These are phyloP conservation scores for Tausonia pullulans DNA, from an alignment of 1,284 basidiomycete genomes.

Conservation along the genomic window DNA sequence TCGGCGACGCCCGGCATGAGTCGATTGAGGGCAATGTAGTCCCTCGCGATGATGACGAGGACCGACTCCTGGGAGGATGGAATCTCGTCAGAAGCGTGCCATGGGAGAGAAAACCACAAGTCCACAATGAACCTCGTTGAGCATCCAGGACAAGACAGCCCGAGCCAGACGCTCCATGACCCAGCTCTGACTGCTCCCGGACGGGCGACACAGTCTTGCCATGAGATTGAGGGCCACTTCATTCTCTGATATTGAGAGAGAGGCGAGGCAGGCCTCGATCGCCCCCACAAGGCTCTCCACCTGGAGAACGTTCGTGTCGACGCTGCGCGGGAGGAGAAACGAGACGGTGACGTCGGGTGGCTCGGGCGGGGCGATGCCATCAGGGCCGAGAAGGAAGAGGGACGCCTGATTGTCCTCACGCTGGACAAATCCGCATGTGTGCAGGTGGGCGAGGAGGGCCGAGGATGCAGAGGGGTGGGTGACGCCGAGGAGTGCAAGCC, in stretches of 20 bases:
- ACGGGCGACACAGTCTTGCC: conserved; percentile 56
- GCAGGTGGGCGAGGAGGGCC: conserved; percentile 25
- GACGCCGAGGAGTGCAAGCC: too few relatives aligned
- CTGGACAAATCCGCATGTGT: conserved; percentile 46
- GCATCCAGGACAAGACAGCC: conserved; percentile 38
- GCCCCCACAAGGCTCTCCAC: conserved; percentile 59
- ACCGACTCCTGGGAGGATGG: conserved; percentile 44
- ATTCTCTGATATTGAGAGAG: conserved; percentile 58
- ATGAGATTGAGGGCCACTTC: conserved; percentile 59
- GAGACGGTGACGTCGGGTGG: conserved; percentile 18
- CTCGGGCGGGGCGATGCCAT: background rate
- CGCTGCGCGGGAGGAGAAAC: conserved; percentile 55
- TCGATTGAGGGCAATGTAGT: conserved; percentile 46
- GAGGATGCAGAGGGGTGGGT: conserved; percentile 15
- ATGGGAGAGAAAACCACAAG: background rate
- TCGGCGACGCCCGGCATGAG: conserved; percentile 17
- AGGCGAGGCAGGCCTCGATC: conserved; percentile 57
- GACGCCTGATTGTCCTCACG: conserved; percentile 35
- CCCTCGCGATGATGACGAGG: conserved; percentile 49
- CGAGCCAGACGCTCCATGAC: conserved; percentile 37
- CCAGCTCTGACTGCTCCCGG: conserved; percentile 56
- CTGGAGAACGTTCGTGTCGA: conserved; percentile 52
- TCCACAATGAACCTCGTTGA: conserved; percentile 45
- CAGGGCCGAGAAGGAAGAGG: conserved; percentile 28
- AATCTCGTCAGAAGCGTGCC: background rate